Evolutionary conservation across 495 filamentous ascomycete genomes (phyloP), one percentile per base, ranked within the genome.

Genomic region (Penicillium robsamsonii): DNA sequence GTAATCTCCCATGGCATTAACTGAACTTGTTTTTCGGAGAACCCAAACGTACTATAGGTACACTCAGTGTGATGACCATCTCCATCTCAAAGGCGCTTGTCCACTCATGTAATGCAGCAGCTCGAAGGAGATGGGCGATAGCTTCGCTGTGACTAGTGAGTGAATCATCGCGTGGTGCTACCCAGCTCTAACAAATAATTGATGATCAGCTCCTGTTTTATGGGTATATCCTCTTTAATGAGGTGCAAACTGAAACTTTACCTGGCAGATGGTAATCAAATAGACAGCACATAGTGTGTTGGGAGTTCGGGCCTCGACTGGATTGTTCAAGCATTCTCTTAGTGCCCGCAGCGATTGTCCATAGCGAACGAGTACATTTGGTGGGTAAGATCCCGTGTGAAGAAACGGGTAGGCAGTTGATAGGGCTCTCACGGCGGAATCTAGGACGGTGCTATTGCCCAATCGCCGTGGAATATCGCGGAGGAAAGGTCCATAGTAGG

Each of bases 251-350:
- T 38, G 1, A 12, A 18, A 37, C 30, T 55, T 44, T 52, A 78
- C 75, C 67, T 79, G 74, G 46, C 67, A 73, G 22, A 79, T 69
- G 45, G 71, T 64, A 27, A 76, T 62, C 12, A 78, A 33, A 47
- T 75, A 76, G 18, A 78, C 65, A 13, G 74, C 71, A 57, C 70
- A 72, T 22, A 79, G 58, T 7, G 73, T 77, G 55, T 77, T 69
- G 6, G 65, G 47, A 12, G 64, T 68, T 11, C 48, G 47, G 2
- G 70, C 70, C 49, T 70, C 58, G 13, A 41, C 48, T 7, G 70
- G 66, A 59, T 77, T 67, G 48, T 64, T 58, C 50, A 79, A 56
- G 18, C 59, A 61, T 2, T 56, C 58, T 38, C 74, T 53, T n/a
- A 79, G 59, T 4, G 59, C 58, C 15, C 53, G 63, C 18, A 75